phyloP scores from a whole-genome alignment of 768 basidiomycete genomes.

The Mycena floridula region DNA sequence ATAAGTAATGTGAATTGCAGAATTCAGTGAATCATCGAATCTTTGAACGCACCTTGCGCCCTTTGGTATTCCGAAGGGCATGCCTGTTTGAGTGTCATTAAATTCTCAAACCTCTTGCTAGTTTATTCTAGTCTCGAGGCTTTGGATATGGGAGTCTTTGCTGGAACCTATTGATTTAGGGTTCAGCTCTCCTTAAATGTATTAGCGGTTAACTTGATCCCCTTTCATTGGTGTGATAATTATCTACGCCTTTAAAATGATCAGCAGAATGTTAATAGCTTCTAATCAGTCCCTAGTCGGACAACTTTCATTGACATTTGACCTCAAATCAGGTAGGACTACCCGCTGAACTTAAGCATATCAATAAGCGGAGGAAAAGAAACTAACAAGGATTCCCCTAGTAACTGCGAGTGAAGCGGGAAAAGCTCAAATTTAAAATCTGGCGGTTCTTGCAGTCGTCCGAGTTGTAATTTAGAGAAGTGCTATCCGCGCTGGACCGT shows the following conservation, averaged over 20 bases:
- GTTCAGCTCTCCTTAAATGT: slow-evolving; percentile 38
- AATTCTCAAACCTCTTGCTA: slow-evolving; percentile 38
- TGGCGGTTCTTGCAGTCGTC: slow-evolving; percentile 53
- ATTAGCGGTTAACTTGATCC: slow-evolving; percentile 31
- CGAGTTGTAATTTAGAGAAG: slow-evolving; percentile 81
- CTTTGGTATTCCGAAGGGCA: slow-evolving; percentile 70
- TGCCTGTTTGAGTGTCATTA: slow-evolving; percentile 73
- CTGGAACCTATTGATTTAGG: slow-evolving; percentile 23
- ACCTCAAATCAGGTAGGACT: slow-evolving; percentile 78
- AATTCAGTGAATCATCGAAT: slow-evolving; percentile 80
- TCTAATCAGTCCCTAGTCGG: slow-evolving; percentile 18
- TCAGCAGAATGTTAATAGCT: slow-evolving; percentile 9
- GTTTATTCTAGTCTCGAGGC: slow-evolving; percentile 20
- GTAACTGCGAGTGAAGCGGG: slow-evolving; percentile 85
- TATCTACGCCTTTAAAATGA: slow-evolving; percentile 31
- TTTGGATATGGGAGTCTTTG: slow-evolving; percentile 38
- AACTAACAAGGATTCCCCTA: slow-evolving; percentile 88
- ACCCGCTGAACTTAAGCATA: slow-evolving; percentile 87
- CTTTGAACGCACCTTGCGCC: slow-evolving; percentile 79
- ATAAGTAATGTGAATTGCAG: slow-evolving; percentile 83
- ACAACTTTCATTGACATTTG: slow-evolving; percentile 8
- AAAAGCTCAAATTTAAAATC: slow-evolving; percentile 83
- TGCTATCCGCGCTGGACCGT: slow-evolving; percentile 63
- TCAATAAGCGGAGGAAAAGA: slow-evolving; percentile 89
- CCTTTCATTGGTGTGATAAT: slow-evolving; percentile 44